Evolutionary conservation across 140 eudicot genomes (phyloP), one percentile per base, ranked within the genome.

Genomic region (Bidens hawaiensis): DNA sequence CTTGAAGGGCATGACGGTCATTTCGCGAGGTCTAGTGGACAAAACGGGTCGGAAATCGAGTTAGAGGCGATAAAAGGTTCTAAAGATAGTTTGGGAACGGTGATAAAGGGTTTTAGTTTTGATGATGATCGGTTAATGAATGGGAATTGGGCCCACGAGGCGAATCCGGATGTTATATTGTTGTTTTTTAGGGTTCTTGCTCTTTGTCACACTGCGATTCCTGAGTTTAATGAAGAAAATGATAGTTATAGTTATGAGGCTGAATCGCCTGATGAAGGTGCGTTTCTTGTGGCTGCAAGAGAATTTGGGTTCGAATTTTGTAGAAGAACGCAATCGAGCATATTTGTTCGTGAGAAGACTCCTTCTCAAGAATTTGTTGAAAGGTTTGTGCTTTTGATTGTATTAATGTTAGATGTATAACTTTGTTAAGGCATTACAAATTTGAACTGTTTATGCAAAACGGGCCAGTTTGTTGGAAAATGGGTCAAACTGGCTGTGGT

Each of bases 211-310:
- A 80, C 98, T 41, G 98, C 98, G 6, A 83, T 91, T 49, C 98
- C 98, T 0, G 98, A 91, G 82, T 27, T 73, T 25, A 87, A 84
- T 74, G 95, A 87, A 70, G 95, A 87, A 67, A 87, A 83, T 0
- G 93, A 82, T 3, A 64, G 41, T 18, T 80, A 62, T 59, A 85
- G 78, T 22, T 91, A 87, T 79, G 98, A 91, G 76, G 95, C 94
- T 25, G 98, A 91, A 64, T 87, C 98, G 11, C 98, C 98, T 1
- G 98, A 91, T 76, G 98, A 91, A 76, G 91, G 88, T 22, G 86
- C 98, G 3, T 91, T 91, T 72, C 91, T 91, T 68, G 98, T 88
- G 43, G 95, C 98, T 22, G 98, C 98, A 7, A 80, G 98, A 75
- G 98, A 91, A 68, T 82, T 91, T 48, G 98, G 98, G 54, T 91